Percentiles rank a stretch among this genome's conserved stretches.
Evolutionary conservation across 202 grass and related monocot species (phyloP).

Genomic region (Hordeum pubiflorum): DNA sequence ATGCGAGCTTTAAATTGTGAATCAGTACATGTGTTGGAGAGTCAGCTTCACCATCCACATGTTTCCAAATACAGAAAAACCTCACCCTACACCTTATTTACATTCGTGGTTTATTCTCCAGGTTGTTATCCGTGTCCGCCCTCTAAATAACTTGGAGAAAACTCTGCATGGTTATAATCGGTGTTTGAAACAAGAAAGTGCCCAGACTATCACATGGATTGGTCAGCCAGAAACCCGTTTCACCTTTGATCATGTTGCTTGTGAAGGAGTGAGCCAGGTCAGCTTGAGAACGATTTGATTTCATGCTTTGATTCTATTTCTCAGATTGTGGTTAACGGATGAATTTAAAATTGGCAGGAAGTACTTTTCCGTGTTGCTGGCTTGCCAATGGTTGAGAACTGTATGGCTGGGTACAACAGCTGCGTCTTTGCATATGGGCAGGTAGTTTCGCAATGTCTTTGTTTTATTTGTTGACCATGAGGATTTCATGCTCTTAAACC

Average conservation of each 20-base stretch:
- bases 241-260: constrained; percentile 89
- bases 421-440: constrained; percentile 98
- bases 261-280: constrained; percentile 93
- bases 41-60: neutral
- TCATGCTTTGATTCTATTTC: neutral
- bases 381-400: constrained; percentile 98
- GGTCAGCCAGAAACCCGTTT: constrained; percentile 83
- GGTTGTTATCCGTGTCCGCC: constrained; percentile 90
- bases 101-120: constrained; percentile 30
- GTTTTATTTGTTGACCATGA: constrained; percentile 15
- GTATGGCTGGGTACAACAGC: constrained; percentile 96
- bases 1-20: constrained; percentile 1
- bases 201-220: constrained; percentile 81
- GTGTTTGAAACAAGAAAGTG: constrained; percentile 86
- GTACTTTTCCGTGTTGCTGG: constrained; percentile 86
- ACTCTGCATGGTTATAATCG: constrained; percentile 50
- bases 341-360: constrained; percentile 45
- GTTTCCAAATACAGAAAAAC: neutral
- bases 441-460: constrained; percentile 38
- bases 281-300: neutral
- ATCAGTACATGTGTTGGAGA: neutral
- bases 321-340: constrained; percentile 15
- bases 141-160: constrained; percentile 64
- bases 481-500: constrained; percentile 6
- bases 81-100: neutral